Base-by-base conservation (phyloP, 1,284 basidiomycete species). In the Cutaneotrichosporon cyanovorans region DNA sequence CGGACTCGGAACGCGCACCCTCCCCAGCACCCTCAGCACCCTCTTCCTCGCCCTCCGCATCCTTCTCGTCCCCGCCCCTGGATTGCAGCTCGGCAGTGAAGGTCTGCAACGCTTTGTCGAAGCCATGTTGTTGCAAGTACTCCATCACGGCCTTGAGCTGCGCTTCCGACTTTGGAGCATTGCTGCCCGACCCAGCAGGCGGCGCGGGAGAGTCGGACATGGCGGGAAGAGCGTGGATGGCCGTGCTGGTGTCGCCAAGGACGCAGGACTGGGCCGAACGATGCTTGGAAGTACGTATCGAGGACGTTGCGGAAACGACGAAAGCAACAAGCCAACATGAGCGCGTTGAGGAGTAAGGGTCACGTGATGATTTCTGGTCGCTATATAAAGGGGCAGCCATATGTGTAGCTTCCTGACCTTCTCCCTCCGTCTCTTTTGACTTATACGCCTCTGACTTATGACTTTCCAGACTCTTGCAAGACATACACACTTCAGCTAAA, bases 61-160 rank as follows among this genome's bases (percentile, higher is more conserved):
- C 75, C 51, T 80, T 80, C 31, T 75, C 75, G 52, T 77, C 76
- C 46, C 73, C 71, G 30, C 73, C 74, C 31, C 66, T 54, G 9
- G 62, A 68, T 16, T 70, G 81, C 22, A 91, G 73, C 30, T 84
- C 80, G 38, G 83, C 81, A 22, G 80, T 75, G 58, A 91, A 76
- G 28, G 80, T 80, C 50, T 83, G 79, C 65, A 88, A 85, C 11
- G 87, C 86, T 36, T 78, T 76, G 59, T 78, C 76, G 69, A 89
- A 84, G 5, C 92, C 91, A 42, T 89, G 79, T 21, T 82, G 75
- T 45, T 83, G 82, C 40, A 95, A 77, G 68, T 93, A 96, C 47
- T 91, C 86, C 51, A 89, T 74, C 35, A 95, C 80, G 12, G 84
- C 73, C 48, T 79, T 79, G 19, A 65, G 55, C 30, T 55, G 55